Evolutionary conservation across 2,329 filamentous ascomycete genomes (phyloP), one percentile per base, ranked within the genome.

Genomic region (Diaporthe aspalathi): DNA sequence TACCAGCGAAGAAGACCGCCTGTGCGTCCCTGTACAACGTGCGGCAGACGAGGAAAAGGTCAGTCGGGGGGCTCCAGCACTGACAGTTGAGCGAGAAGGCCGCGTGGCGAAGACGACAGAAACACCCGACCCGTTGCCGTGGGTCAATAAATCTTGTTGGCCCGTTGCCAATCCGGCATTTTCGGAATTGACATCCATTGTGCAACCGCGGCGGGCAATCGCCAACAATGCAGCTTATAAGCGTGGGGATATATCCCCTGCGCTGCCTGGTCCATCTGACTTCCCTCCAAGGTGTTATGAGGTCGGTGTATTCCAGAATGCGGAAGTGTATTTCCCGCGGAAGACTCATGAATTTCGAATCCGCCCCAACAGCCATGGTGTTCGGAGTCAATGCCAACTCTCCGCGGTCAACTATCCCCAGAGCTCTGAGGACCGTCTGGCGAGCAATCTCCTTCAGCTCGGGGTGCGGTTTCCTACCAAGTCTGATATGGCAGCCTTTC

Each of bases 21-120:
- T 22, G 17, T 9, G 57, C 24, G 5, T 62, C 57, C 16, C 8
- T 32, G 20, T 22, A 22, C 1, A 62, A 5, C 0, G 57, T 11
- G 17, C 40, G 57, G 12, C 57, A 62, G 57, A 62, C 17, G 24
- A 62, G 57, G 20, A 62, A 62, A 5, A 62, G 40, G 24, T 47
- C 1, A 2, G 24, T 47, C 0, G 57, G 57, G 22, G 57, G 57
- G 1, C 3, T 7, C 57, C 57, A 62, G 57, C 27, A 62, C 12
- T 16, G 22, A 17, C 40, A 62, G 24, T 22, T 47, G 27, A n/a
- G 47, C 0, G 57, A 62, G 40, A 47, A 62, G 3, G 57, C 57
- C 9, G 40, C 40, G 24, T 62, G 57, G 16, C 57, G 40, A 29
- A 47, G 1, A 32, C 40, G 57, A 8, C 57, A 62, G 17, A 62